phyloP scores from a whole-genome alignment of 2,329 filamentous ascomycete species.

The Trichophyton mentagrophytes region DNA sequence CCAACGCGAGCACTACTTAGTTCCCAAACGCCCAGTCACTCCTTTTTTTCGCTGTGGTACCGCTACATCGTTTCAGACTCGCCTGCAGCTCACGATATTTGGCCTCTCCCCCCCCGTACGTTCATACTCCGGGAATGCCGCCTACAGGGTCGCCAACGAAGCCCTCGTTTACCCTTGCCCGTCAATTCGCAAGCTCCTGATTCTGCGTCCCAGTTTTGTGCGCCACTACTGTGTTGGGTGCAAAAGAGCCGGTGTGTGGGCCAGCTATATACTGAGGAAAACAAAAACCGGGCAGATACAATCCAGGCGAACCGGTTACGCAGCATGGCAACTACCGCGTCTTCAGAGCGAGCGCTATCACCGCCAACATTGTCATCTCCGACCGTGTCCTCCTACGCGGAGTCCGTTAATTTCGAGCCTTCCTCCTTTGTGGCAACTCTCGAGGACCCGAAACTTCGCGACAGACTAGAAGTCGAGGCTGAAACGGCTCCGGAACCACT shows the following conservation, averaged over 20 bases:
- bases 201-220: not conserved
- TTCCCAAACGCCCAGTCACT: not conserved
- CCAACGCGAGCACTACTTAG: not conserved
- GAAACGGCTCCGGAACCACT: not conserved
- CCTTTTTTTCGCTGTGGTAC: not conserved
- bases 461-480: not conserved
- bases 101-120: no score
- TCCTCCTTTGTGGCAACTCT: not conserved
- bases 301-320: not conserved
- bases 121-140: not conserved
- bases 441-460: not conserved
- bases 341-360: not conserved
- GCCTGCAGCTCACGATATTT: not conserved
- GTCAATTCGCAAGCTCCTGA: not conserved
- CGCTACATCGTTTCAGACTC: not conserved
- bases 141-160: not conserved
- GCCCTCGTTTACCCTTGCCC: not conserved
- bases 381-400: not conserved
- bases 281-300: not conserved
- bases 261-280: not conserved
- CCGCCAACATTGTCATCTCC: not conserved
- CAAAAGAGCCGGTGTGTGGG: not conserved
- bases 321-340: not conserved
- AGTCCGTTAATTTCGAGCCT: slow-evolving; percentile 1
- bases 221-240: not conserved